Evolutionary conservation across 176 grass and related monocot genomes (phyloP), one percentile per base, ranked within the genome.

Genomic region (Eragrostis nindensis): DNA sequence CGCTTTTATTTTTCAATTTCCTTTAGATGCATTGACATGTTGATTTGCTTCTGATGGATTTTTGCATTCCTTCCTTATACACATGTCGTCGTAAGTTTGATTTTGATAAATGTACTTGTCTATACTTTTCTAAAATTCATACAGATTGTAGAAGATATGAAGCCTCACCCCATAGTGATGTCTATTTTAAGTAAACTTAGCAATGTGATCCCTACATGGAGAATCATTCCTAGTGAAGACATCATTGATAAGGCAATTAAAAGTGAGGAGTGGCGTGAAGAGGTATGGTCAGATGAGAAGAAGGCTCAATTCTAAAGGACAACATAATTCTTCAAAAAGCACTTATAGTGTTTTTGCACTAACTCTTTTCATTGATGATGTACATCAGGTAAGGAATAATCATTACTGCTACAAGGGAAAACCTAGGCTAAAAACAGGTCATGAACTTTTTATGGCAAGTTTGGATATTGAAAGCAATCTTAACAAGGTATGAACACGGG

Each of bases 361-460:
- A 21, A 54, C 47, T 73, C 41, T 22, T 76, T 42, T 47, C 36
- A 10, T 41, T 55, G 18, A 38, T 53, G 47, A 19, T 66, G 18
- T 71, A 50, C 75, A 38, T 62, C 17, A 97, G 93, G 74, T 97
- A 53, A 65, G 87, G 46, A 82, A 88, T 5, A 97, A 93, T 68
- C 76, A 86, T 24, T 90, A 84, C 22, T 90, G 85, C 80, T 97
- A 97, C 56, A 93, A 93, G 47, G 93, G 90, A 84, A 86, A 68
- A 80, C 88, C 88, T 25, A 89, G 82, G 24, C 24, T 97, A 22
- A 86, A 84, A 55, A 97, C 90, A 1, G 94, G 85, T 17, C 19
- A 82, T 54, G 75, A 97, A 79, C 43, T 93, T 80, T 78, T 90
- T 22, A 75, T 64, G 50, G 88, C 66, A 59, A 93, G 90, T 76